Conservation (phyloP, 805 yeast species). For the Lipomyces yamanashiensis region DNA sequence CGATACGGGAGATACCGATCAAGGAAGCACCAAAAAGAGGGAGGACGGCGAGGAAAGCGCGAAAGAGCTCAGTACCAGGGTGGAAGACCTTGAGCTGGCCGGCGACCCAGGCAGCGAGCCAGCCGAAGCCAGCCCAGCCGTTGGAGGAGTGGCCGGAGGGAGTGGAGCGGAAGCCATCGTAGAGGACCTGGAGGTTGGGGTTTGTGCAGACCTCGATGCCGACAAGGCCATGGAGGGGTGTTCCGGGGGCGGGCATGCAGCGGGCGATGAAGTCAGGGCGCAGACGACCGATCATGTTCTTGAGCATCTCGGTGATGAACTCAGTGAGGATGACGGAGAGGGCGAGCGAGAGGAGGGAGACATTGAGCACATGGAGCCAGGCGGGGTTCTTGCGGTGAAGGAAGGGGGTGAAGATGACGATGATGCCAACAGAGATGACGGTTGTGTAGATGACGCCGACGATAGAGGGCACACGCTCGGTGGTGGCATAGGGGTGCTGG, state of each 20-base stretch:
- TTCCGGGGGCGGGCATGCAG: constrained; percentile 65
- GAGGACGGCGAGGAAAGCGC: constrained; percentile 40
- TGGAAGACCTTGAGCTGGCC: constrained; percentile 55
- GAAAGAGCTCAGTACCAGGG: constrained; percentile 42
- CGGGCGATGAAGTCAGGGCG: constrained; percentile 93
- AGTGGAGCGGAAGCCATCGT: constrained; percentile 61
- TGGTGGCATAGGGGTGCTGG: constrained; percentile 79
- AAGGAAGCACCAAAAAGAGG: constrained; percentile 56
- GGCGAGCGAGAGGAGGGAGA: constrained; percentile 35
- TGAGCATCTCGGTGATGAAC: constrained; percentile 71
- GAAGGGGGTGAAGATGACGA: constrained; percentile 35
- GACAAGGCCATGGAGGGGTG: constrained; percentile 53
- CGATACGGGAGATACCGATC: constrained; percentile 85
- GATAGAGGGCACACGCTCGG: constrained; percentile 67
- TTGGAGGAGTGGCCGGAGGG: constrained; percentile 67
- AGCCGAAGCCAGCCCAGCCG: constrained; percentile 57
- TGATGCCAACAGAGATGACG: constrained; percentile 29
- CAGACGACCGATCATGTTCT: constrained; percentile 85
- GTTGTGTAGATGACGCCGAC: constrained; percentile 35
- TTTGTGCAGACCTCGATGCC: constrained; percentile 49
- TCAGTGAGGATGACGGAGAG: constrained; percentile 35
- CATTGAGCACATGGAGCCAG: constrained; percentile 35
- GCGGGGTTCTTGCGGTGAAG: constrained; percentile 35
- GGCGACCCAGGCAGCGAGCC: constrained; percentile 55
- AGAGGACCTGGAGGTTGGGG: constrained; percentile 42